phyloP scores from a whole-genome alignment of 257 asterid genomes.

The Solanum stenotomum region DNA sequence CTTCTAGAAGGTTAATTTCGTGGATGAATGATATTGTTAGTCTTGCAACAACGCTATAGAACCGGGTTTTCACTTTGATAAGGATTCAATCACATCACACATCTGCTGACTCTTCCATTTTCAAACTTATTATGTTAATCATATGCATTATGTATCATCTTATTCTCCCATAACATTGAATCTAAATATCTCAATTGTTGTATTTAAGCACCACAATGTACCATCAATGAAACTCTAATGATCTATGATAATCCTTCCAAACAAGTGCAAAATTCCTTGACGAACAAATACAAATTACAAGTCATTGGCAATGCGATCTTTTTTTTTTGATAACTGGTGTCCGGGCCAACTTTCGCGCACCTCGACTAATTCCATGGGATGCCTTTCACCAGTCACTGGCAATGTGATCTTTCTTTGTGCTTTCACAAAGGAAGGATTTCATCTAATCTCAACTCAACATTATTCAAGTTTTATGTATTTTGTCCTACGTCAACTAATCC shows the following conservation, averaged over 20 bases:
- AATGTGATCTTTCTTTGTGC: background rate
- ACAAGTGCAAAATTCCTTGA: background rate
- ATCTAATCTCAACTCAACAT: background rate
- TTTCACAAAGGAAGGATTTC: background rate
- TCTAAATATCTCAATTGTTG: background rate
- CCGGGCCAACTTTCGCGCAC: background rate
- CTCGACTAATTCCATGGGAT: background rate
- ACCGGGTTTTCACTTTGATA: background rate
- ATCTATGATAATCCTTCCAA: background rate
- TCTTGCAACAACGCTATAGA: background rate
- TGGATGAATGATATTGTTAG: background rate
- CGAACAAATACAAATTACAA: background rate
- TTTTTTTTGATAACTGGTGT: background rate
- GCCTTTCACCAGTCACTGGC: background rate
- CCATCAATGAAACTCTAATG: background rate
- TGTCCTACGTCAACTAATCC: background rate
- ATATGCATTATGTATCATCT: background rate
- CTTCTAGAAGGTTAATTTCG: background rate
- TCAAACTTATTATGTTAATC: background rate
- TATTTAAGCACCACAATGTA: background rate
- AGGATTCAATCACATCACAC: background rate
- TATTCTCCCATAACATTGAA: background rate
- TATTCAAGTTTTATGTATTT: background rate
- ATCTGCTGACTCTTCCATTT: background rate
- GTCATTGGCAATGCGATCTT: background rate